Conservation (phyloP, 2,329 filamentous ascomycete genomes). For the Scedosporium minutisporum region DNA sequence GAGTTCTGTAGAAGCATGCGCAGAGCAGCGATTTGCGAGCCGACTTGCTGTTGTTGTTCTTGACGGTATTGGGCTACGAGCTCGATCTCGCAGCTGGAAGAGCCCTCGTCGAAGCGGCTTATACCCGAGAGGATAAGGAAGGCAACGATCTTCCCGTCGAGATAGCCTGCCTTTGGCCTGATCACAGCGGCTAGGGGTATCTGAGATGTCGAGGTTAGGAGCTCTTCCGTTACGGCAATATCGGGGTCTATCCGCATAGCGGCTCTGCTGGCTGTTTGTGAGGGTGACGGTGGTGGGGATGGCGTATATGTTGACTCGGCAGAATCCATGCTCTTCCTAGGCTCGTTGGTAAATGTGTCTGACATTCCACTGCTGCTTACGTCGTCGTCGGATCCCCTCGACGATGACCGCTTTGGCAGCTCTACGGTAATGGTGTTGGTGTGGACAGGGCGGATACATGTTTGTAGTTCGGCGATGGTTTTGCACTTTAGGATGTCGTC, state of each 20-base stretch:
- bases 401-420: constrained; percentile 4
- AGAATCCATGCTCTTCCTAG: constrained; percentile 8
- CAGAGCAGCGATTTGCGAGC: constrained; percentile 30
- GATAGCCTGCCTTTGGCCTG: constrained; percentile 37
- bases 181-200: constrained; percentile 33
- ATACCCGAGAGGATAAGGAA: constrained; percentile 28
- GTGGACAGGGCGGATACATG: constrained; percentile 22
- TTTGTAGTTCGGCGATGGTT: constrained; percentile 35
- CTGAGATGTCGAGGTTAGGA: constrained; percentile 27
- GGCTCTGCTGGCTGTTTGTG: neutral
- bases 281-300: neutral
- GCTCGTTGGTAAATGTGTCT: constrained; percentile 12
- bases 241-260: neutral
- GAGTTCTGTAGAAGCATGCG: constrained; percentile 23
- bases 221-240: constrained; percentile 20
- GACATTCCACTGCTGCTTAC: constrained; percentile 9
- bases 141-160: constrained; percentile 39
- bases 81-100: constrained; percentile 17
- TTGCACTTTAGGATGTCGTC: constrained; percentile 32
- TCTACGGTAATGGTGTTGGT: neutral
- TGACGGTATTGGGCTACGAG: constrained; percentile 26
- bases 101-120: constrained; percentile 11
- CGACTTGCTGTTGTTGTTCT: constrained; percentile 29
- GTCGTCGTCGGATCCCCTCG: constrained; percentile 7
- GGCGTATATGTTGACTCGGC: neutral